Percentiles rank a stretch among this genome's conserved stretches.
phyloP scores from a whole-genome alignment of 768 basidiomycete species.

The Saitozyma podzolica region DNA sequence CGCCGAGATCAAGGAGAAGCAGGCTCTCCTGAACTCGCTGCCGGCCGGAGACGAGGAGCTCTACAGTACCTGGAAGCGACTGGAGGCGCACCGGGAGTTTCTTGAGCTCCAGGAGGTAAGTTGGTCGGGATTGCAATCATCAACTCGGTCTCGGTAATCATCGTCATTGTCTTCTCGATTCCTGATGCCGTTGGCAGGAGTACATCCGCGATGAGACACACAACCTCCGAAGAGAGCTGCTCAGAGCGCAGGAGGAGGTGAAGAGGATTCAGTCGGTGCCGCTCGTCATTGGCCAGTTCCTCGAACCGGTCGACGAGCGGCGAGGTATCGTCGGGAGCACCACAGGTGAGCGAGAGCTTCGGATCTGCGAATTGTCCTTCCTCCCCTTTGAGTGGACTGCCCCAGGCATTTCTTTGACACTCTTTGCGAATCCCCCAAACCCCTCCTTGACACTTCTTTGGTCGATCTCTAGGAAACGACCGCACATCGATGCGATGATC shows the following conservation, averaged over 20 bases:
- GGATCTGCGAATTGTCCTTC: too few species aligned
- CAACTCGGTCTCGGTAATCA: neutral
- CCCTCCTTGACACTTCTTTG: too few species aligned
- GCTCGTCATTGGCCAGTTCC: constrained; percentile 97
- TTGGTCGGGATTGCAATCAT: constrained; percentile 1
- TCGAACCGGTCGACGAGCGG: constrained; percentile 96
- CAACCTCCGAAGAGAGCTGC: constrained; percentile 94
- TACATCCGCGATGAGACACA: constrained; percentile 99
- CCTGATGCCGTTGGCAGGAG: constrained; percentile 63
- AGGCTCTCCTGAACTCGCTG: constrained; percentile 78
- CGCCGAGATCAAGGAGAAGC: constrained; percentile 83
- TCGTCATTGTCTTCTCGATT: constrained; percentile 1
- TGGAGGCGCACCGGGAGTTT: constrained; percentile 91
- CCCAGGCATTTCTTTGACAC: too few species aligned
- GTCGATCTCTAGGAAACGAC: neutral
- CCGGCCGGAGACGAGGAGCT: constrained; percentile 76
- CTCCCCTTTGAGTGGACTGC: too few species aligned
- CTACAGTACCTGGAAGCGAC: constrained; percentile 96
- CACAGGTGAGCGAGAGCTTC: constrained; percentile 56
- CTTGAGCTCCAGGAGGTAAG: constrained; percentile 60
- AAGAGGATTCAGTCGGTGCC: constrained; percentile 99
- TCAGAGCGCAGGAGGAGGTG: constrained; percentile 98
- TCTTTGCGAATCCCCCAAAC: too few species aligned
- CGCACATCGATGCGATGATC: neutral
- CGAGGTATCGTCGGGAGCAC: constrained; percentile 97